These are phyloP conservation scores for Kluyveromyces sp. DNA, from an alignment of 1,139 yeast genomes.

Conservation along the genomic window DNA sequence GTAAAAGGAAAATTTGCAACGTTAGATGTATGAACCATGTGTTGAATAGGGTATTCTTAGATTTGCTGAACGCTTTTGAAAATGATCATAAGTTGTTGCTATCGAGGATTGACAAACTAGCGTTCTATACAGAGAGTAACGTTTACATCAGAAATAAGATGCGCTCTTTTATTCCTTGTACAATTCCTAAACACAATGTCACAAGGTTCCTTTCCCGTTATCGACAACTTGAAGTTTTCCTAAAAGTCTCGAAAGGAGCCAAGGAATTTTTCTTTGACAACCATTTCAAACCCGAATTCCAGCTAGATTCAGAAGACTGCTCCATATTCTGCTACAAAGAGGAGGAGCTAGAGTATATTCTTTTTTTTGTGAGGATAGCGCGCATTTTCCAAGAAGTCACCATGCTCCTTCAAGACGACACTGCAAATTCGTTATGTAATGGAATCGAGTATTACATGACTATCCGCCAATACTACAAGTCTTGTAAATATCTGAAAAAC, in stretches of 20 bases:
- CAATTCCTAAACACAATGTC: constrained; percentile 7
- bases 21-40: constrained; percentile 10
- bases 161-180: constrained; percentile 5
- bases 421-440: constrained; percentile 6
- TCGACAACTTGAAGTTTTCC: constrained; percentile 7
- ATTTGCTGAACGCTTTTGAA: constrained; percentile 7
- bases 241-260: constrained; percentile 6
- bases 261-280: constrained; percentile 7
- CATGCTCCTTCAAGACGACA: constrained; percentile 8
- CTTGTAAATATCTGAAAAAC: constrained; percentile 8
- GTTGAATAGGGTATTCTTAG: constrained; percentile 8
- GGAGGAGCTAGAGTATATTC: constrained; percentile 7
- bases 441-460: constrained; percentile 10
- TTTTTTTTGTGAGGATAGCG: constrained; percentile 8
- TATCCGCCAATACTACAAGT: constrained; percentile 8
- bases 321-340: constrained; percentile 8
- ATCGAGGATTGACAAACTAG: constrained; percentile 10
- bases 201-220: constrained; percentile 8
- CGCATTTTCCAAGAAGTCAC: constrained; percentile 8
- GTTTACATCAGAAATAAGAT: constrained; percentile 8
- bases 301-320: constrained; percentile 8
- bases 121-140: constrained; percentile 6
- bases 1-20: constrained; percentile 6
- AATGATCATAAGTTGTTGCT: constrained; percentile 5
- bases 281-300: constrained; percentile 6